These are phyloP conservation scores for Arbutus unedo DNA, from an alignment of 148 eudicot species.

Conservation along the genomic window DNA sequence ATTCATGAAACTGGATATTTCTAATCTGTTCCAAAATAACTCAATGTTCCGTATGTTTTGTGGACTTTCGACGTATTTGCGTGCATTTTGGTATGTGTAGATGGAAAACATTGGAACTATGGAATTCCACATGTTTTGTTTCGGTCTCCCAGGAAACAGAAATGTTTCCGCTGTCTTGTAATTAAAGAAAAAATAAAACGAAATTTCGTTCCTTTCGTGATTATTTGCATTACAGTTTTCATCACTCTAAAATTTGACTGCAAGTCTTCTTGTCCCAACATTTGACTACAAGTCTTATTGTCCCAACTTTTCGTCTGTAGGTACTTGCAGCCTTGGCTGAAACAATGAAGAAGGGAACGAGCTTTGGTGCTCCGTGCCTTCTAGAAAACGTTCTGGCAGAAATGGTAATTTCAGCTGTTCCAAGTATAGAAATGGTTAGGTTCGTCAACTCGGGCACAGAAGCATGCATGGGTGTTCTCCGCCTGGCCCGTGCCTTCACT, in stretches of 20 bases:
- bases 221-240: not conserved
- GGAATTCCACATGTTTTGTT: too few relatives aligned
- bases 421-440: constrained; percentile 95
- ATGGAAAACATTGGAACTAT: too few relatives aligned
- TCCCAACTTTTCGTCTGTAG: constrained; percentile 32
- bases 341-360: constrained; percentile 96
- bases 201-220: not conserved
- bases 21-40: not conserved
- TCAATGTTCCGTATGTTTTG: too few relatives aligned
- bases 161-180: too few relatives aligned
- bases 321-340: constrained; percentile 89
- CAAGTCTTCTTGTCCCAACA: too few relatives aligned
- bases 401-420: constrained; percentile 96
- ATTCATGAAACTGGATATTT: not conserved
- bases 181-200: not conserved
- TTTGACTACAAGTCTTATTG: not conserved
- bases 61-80: too few relatives aligned
- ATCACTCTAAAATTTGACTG: too few relatives aligned
- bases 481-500: constrained; percentile 93
- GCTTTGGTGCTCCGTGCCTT: constrained; percentile 99
- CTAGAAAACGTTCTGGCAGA: constrained; percentile 83
- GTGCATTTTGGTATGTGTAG: too few relatives aligned
- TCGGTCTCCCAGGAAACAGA: too few relatives aligned
- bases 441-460: constrained; percentile 97
- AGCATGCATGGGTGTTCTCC: constrained; percentile 96